Percentiles rank a stretch among this genome's conserved stretches.
Conservation (phyloP, 345 rosid species). For the Adansonia digitata region DNA sequence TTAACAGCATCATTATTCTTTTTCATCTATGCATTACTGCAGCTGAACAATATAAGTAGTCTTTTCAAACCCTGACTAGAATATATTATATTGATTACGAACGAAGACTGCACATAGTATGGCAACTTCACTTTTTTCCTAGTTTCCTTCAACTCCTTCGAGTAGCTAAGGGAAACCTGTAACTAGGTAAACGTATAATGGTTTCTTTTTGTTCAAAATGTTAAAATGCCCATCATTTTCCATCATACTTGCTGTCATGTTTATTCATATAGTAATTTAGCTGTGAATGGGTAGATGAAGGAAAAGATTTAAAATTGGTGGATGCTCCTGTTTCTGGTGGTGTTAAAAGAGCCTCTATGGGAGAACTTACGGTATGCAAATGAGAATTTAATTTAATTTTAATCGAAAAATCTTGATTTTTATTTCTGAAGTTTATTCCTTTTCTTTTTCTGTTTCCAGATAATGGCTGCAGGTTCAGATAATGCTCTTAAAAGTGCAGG, state of each 20-base stretch:
- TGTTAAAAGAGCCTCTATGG: slow-evolving; percentile 78
- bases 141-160: background rate
- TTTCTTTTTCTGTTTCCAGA: slow-evolving; percentile 34
- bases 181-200: background rate
- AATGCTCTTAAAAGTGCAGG: slow-evolving; percentile 71
- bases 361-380: slow-evolving; percentile 75
- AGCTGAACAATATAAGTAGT: background rate
- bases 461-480: slow-evolving; percentile 86
- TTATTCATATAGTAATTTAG: slow-evolving; percentile 1
- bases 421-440: slow-evolving; percentile 10
- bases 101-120: background rate
- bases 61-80: background rate
- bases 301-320: slow-evolving; percentile 76
- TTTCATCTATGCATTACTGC: background rate
- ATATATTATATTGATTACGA: background rate
- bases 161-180: background rate
- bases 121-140: background rate
- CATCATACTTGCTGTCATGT: background rate
- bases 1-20: background rate
- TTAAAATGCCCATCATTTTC: background rate
- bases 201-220: background rate
- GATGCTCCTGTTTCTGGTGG: slow-evolving; percentile 99
- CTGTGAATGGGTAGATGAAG: slow-evolving; percentile 44
- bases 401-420: slow-evolving; percentile 18
- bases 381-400: background rate